Evolutionary conservation across 2,329 filamentous ascomycete species (phyloP).

Genomic region (Colletotrichum sp.): DNA sequence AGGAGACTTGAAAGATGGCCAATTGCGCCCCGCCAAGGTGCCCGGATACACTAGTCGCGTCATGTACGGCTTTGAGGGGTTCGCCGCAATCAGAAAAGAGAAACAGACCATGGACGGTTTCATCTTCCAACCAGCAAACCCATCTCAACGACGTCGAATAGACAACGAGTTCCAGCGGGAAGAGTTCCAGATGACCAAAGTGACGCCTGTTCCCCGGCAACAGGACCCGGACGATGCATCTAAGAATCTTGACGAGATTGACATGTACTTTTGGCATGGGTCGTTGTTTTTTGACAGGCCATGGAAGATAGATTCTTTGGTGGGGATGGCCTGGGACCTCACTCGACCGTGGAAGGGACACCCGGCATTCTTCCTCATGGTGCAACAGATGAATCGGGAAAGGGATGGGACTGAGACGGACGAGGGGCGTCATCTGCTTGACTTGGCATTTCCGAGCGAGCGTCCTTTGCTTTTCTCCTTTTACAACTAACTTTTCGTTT

Average conservation of each 20-base stretch:
- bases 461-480: not conserved
- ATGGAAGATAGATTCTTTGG: not conserved
- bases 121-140: not conserved
- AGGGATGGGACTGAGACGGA: not conserved
- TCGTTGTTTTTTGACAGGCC: not conserved
- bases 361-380: not conserved
- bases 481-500: not conserved
- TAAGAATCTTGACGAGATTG: not conserved
- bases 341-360: not conserved
- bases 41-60: not conserved
- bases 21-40: not conserved
- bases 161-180: not conserved
- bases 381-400: not conserved
- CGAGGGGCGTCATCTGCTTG: not conserved
- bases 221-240: not conserved
- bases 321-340: not conserved
- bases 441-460: not conserved
- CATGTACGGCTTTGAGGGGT: not conserved
- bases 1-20: not conserved
- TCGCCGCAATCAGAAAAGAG: not conserved
- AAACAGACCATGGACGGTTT: not conserved
- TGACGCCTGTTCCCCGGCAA: not conserved
- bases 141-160: not conserved
- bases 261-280: not conserved
- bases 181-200: not conserved